phyloP scores from a whole-genome alignment of 345 rosid genomes.

The Abelmoschus esculentus region DNA sequence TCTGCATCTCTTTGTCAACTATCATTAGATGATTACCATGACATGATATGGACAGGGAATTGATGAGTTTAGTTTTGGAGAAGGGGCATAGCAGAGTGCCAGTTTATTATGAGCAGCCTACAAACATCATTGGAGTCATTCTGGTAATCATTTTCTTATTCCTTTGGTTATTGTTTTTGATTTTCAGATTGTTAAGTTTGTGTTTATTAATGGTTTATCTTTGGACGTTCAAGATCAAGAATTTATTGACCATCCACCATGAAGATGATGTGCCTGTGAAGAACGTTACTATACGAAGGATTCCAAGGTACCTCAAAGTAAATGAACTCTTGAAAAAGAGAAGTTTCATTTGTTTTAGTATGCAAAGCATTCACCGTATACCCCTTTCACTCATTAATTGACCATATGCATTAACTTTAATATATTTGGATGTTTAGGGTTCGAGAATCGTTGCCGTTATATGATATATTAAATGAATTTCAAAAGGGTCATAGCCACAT shows the following conservation, averaged over 20 bases:
- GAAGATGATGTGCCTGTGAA: conserved; percentile 77
- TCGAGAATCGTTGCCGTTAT: conserved; percentile 70
- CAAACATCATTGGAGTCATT: conserved; percentile 85
- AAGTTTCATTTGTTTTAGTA: not conserved
- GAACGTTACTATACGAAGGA: conserved; percentile 76
- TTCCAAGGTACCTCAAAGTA: conserved; percentile 58
- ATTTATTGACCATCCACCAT: conserved; percentile 73
- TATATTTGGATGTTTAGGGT: conserved; percentile 38
- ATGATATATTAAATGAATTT: conserved; percentile 95
- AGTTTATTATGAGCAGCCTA: conserved; percentile 80
- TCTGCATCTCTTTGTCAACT: conserved; percentile 2
- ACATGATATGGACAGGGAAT: conserved; percentile 5
- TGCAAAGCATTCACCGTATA: not conserved
- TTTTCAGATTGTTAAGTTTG: too few species aligned
- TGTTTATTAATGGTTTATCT: too few species aligned
- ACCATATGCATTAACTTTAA: not conserved
- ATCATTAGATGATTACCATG: not conserved
- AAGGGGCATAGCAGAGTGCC: conserved; percentile 99
- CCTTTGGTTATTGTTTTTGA: not conserved
- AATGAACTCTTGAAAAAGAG: not conserved
- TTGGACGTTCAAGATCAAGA: conserved; percentile 48
- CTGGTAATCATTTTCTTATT: conserved; percentile 35
- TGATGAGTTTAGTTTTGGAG: conserved; percentile 66
- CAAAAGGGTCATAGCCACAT: conserved; percentile 99
- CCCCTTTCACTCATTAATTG: not conserved